Conservation (phyloP, 179 eudicot species). For the Beta macrorhiza region DNA sequence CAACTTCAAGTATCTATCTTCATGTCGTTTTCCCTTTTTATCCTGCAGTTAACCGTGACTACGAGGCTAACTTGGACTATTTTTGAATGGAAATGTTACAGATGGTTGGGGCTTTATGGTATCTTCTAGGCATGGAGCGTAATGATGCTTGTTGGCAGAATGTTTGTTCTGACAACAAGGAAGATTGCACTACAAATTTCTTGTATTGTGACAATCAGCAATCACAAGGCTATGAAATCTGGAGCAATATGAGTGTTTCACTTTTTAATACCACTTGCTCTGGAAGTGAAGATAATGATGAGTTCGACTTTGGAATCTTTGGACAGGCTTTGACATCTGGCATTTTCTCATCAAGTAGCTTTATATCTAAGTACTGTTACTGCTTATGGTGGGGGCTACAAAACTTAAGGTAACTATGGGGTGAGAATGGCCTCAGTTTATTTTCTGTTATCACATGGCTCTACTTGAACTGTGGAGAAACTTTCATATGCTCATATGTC, state of each 20-base stretch:
- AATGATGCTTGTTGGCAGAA: conserved; percentile 73
- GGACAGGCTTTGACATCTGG: conserved; percentile 69
- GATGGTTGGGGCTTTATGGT: conserved; percentile 96
- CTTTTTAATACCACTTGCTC: conserved; percentile 47
- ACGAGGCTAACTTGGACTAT: background rate
- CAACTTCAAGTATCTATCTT: background rate
- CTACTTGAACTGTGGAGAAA: background rate
- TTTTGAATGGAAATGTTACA: conserved; percentile 34
- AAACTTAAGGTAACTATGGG: conserved; percentile 61
- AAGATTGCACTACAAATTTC: conserved; percentile 42
- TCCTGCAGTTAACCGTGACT: background rate
- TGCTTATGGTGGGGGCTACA: conserved; percentile 99
- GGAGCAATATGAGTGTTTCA: conserved; percentile 48
- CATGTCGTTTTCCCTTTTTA: background rate
- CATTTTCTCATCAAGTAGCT: conserved; percentile 57
- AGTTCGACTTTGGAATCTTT: conserved; percentile 89
- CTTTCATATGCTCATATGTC: background rate
- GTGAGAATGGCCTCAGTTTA: background rate
- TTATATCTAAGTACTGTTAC: conserved; percentile 75
- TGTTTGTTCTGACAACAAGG: conserved; percentile 45
- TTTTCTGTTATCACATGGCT: background rate
- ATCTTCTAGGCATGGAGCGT: conserved; percentile 74
- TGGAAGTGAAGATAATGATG: conserved; percentile 44
- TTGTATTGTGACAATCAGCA: conserved; percentile 68
- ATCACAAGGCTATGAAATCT: conserved; percentile 39